Conservation (phyloP, 305 asterid species). For the Plantago rigida region DNA sequence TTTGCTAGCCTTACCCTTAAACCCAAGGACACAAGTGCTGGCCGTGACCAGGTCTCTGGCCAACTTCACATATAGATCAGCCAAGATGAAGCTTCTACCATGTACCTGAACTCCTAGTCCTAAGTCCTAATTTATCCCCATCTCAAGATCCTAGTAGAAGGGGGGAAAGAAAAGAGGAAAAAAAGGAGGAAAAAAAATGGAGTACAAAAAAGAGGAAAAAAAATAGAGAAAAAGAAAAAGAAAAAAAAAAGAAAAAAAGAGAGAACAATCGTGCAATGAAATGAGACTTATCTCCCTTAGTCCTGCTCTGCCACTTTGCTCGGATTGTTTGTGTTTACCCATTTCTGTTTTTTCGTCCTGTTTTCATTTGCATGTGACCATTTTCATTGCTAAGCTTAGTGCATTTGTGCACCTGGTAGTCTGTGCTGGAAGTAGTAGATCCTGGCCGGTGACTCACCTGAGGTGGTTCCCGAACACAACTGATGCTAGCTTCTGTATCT, state of each 20-base stretch:
- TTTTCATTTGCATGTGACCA: slow-evolving; percentile 20
- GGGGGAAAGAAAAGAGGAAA: slow-evolving; percentile 18
- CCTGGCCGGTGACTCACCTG: slow-evolving; percentile 42
- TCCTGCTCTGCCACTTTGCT: slow-evolving; percentile 18
- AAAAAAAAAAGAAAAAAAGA: background rate
- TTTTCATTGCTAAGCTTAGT: slow-evolving; percentile 19
- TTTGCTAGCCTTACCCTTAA: slow-evolving; percentile 51
- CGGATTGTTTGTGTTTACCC: slow-evolving; percentile 20
- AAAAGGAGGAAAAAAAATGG: no score
- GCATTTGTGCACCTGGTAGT: slow-evolving; percentile 47
- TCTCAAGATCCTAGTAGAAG: slow-evolving; percentile 7
- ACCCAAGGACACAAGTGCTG: slow-evolving; percentile 36
- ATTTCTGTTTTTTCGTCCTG: background rate
- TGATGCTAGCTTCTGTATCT: slow-evolving; percentile 16
- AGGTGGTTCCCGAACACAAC: slow-evolving; percentile 39
- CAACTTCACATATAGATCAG: slow-evolving; percentile 42
- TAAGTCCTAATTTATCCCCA: slow-evolving; percentile 27
- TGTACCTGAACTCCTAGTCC: slow-evolving; percentile 16
- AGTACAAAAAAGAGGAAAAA: no score
- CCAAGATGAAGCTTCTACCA: slow-evolving; percentile 19
- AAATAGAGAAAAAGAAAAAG: no score
- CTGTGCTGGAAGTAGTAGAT: slow-evolving; percentile 29
- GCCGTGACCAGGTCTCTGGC: slow-evolving; percentile 41
- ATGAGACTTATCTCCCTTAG: slow-evolving; percentile 12
- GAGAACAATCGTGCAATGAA: slow-evolving; percentile 13